Conservation (phyloP, 331 rosid species). For the Dryas integrifolia region DNA sequence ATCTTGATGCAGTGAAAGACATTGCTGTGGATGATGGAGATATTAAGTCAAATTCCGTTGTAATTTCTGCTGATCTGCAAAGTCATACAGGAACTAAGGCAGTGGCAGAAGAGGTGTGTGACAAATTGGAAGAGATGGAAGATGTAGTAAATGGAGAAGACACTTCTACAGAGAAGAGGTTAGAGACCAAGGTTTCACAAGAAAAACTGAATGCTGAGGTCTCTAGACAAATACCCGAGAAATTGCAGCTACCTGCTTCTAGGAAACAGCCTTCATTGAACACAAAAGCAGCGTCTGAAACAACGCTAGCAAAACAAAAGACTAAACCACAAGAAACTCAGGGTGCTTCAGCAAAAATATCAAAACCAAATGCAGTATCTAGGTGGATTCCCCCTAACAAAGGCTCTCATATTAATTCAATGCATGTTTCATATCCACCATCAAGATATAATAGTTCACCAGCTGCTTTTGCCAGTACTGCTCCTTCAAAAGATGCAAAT, state of each 20-base stretch:
- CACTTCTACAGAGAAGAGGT: constrained; percentile 35
- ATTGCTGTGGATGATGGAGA: constrained; percentile 85
- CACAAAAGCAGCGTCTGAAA: constrained; percentile 50
- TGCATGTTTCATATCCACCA: constrained; percentile 85
- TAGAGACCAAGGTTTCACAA: constrained; percentile 50
- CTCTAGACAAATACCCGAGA: constrained; percentile 57
- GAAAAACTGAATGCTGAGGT: constrained; percentile 46
- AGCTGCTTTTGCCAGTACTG: constrained; percentile 46
- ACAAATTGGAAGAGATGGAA: constrained; percentile 40
- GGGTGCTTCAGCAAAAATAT: constrained; percentile 54
- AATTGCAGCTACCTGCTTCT: constrained; percentile 40
- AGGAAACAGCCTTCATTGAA: constrained; percentile 58
- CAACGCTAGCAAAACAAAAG: constrained; percentile 53
- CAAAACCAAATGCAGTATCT: constrained; percentile 68
- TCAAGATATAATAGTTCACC: constrained; percentile 75
- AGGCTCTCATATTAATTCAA: constrained; percentile 76
- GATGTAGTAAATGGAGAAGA: constrained; percentile 50
- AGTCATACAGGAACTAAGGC: constrained; percentile 50
- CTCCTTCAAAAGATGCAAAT: constrained; percentile 49
- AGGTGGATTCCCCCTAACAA: constrained; percentile 88
- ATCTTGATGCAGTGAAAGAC: constrained; percentile 71
- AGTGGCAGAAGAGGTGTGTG: constrained; percentile 41
- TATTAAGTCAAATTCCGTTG: constrained; percentile 39
- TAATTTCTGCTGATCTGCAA: constrained; percentile 39
- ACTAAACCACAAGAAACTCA: constrained; percentile 65